Evolutionary conservation across 2,329 filamentous ascomycete species (phyloP).

Genomic region (Venturia oleaginea): DNA sequence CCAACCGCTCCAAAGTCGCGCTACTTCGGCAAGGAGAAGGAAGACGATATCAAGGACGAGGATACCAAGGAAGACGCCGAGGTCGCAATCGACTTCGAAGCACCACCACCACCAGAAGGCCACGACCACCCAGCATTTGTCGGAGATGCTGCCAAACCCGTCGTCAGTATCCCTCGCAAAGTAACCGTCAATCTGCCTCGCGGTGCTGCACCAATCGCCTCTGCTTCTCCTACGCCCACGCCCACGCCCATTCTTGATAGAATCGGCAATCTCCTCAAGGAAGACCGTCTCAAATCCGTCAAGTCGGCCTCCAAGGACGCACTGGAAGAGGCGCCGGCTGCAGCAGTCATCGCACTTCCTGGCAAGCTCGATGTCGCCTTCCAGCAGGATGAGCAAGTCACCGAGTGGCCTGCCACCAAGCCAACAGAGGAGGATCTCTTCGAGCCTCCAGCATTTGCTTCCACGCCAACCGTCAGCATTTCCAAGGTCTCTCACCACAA

Average conservation of each 20-base stretch:
- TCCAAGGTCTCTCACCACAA: slow-evolving; percentile 5
- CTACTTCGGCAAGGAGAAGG: slow-evolving; percentile 3
- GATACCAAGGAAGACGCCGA: neutral
- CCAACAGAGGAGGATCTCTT: slow-evolving; percentile 8
- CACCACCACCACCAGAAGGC: slow-evolving; percentile 1
- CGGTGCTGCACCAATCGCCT: neutral
- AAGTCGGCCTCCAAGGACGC: slow-evolving; percentile 3
- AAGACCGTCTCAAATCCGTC: neutral
- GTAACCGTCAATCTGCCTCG: slow-evolving; percentile 5
- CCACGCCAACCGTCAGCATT: slow-evolving; percentile 5
- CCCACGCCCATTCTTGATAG: neutral
- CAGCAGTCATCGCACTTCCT: slow-evolving; percentile 3
- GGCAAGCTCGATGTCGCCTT: neutral
- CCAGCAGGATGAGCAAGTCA: neutral
- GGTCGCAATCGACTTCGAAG: neutral
- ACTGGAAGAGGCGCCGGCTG: neutral
- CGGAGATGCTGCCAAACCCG: neutral
- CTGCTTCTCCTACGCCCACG: neutral
- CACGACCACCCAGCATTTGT: neutral
- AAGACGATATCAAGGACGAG: neutral
- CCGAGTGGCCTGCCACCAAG: neutral
- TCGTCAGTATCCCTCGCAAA: neutral
- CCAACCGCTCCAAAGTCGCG: neutral
- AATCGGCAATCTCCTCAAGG: neutral
- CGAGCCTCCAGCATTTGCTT: slow-evolving; percentile 10